Evolutionary conservation across 169 alveolate genomes (phyloP), one percentile per base, ranked within the genome.

Genomic region (Plasmodium coatneyi): DNA sequence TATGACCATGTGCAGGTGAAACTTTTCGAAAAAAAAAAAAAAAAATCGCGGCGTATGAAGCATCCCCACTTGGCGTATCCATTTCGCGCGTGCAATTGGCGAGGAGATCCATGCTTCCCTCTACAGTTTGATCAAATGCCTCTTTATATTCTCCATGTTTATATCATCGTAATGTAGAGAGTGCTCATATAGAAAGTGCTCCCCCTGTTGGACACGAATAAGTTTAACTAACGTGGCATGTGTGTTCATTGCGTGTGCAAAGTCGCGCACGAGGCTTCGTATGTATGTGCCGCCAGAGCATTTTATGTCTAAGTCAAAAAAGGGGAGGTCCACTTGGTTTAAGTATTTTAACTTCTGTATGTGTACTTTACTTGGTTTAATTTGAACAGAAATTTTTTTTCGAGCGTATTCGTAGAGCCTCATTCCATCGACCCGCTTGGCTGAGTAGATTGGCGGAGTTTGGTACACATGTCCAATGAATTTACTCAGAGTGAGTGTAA

Each of bases 201-300:
- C 76, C 12, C 80, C 80, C 66, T 86, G 93, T 76, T 86, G 32
- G 30, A 52, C 36, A 14, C 93, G 28, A 52, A 86, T 78, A 92
- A 96, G 87, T 16, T 95, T 92, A 12, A 71, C 46, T 92, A 93
- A 74, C 12, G 97, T 96, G 16, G 95, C 97, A 22, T 84, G 41
- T 0, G 96, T 87, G 71, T 94, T 94, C 5, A 96, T 70, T 22
- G 94, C 86, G 74, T 83, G 74, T 19, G 96, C 97, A 70, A 96
- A 82, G 49, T 96, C 97, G 30, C 96, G 72, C 78, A 96, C 82
- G 19, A 96, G 76, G 83, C 96, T 95, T 71, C 97, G 82, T 82
- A 96, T 94, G 90, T 96, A 96, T 28, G 97, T 96, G 16, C 97
- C 97, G 19, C 96, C 95, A 22, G 97, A 96, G 83, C 97, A 80